Base-by-base conservation (phyloP, 257 asterid species). In the Fraxinus quadrangulata region DNA sequence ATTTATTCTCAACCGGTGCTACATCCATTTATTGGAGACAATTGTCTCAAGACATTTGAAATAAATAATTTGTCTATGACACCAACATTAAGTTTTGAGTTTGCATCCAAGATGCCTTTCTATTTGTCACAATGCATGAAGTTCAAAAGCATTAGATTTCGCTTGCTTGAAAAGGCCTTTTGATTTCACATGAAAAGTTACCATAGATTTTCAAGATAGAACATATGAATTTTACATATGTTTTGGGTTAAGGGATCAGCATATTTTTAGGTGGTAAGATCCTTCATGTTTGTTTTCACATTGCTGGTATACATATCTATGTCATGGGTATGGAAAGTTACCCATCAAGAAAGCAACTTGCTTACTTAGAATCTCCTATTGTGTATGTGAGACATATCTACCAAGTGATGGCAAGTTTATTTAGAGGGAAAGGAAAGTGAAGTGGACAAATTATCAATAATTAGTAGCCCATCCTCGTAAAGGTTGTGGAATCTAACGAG, bases 361-460 rank as follows among this genome's bases (percentile, higher is more conserved):
- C 47, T 33, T 59, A 39, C 65, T 78, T 30, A 17, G 79, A 79
- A 80, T 86, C 85, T 71, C 74, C 74, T 34, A 77, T 34, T 61
- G 76, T 56, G 75, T 81, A 82, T 40, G 70, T 69, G 80, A 70
- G 83, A 77, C 86, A 81, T 82, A 85, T 75, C 37, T 45, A 68
- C 67, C 68, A 67, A 30, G 83, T 71, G 75, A 67, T 6, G 14
- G 34, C 47, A 39, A 40, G 80, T 82, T 82, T 71, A 73, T 31
- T 75, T 45, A 56, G 30, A 6, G 66, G 66, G 67, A 21, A 47
- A 59, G 67, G 67, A 59, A 21, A 59, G 30, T 7, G 13, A 59
- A 59, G 28, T 59, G 13, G 13, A 23, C 13, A 21, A 59, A 59
- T 59, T 59, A 9, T 59, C 67, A 59, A 59, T 59, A 59, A 59